Base-by-base conservation (phyloP, 2,329 filamentous ascomycete species). In the Fusarium sp. region DNA sequence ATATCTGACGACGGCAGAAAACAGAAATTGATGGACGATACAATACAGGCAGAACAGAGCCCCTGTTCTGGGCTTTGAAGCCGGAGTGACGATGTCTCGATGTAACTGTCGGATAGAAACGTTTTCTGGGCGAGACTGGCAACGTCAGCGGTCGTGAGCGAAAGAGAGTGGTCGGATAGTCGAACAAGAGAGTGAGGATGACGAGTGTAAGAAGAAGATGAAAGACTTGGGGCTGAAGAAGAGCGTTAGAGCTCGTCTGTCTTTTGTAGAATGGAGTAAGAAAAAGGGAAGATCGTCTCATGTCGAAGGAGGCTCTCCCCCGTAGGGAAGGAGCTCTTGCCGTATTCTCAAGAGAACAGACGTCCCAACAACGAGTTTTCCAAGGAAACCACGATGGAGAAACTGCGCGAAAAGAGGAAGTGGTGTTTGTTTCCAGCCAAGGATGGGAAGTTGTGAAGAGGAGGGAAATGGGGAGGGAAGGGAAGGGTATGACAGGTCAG, bases 11-110 rank as follows among this genome's bases (percentile, higher is more conserved):
- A 58, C 48, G 58, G 67, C 53, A 73, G 71, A 47, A 70, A 73
- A 75, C 73, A 69, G 72, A 71, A 72, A 72, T 75, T 55, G 66
- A 69, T 79, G 79, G 72, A 32, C 42, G 19, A 39, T 59, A 43
- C 24, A 48, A 39, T 63, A 43, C 19, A 48, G 63, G 74, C 19
- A 50, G 78, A 80, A 79, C 70, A 78, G 74, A 70, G 54, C 58
- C 68, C 60, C 54, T 50, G 48, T 28, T 48, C 26, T 41, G 32
- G 61, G 53, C 63, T 65, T 64, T 64, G 64, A 73, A 71, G 42
- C 61, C 41, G 43, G 22, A 44, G 52, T 43, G 43, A 28, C 26
- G 40, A 56, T 44, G 38, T 22, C 41, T 61, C 19, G 40, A 59
- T 46, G 41, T 24, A 36, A 49, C 52, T 53, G 57, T 51, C 58